phyloP scores from a whole-genome alignment of 164 flowering plant species.

The Cinnamomum chago region DNA sequence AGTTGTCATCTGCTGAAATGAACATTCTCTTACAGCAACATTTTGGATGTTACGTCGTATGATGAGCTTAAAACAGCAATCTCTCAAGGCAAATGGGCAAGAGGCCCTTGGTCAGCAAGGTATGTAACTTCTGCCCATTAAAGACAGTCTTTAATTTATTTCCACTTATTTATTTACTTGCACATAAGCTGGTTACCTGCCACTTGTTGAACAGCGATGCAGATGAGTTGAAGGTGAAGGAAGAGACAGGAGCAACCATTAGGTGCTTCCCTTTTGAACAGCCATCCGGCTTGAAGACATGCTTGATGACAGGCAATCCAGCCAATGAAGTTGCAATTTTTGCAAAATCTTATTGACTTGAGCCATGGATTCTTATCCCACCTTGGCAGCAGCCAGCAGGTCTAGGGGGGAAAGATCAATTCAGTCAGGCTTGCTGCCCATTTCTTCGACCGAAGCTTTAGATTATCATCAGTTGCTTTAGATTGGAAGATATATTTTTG shows the following conservation, averaged over 20 bases:
- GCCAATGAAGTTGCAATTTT: slow-evolving; percentile 84
- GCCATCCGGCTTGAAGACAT: slow-evolving; percentile 56
- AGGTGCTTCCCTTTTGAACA: slow-evolving; percentile 94
- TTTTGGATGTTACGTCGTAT: slow-evolving; percentile 81
- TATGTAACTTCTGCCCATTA: slow-evolving; percentile 9
- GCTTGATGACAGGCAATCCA: slow-evolving; percentile 80
- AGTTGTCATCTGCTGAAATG: background rate
- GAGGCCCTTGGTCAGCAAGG: slow-evolving; percentile 99
- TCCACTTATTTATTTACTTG: background rate
- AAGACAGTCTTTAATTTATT: background rate
- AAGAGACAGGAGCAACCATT: slow-evolving; percentile 91
- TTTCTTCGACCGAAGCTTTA: too few relatives aligned
- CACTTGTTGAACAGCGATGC: slow-evolving; percentile 45
- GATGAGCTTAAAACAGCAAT: slow-evolving; percentile 79
- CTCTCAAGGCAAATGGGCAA: slow-evolving; percentile 86
- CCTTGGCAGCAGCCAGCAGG: slow-evolving; percentile 2
- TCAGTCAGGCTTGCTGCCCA: too few relatives aligned
- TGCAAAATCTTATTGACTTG: slow-evolving; percentile 60
- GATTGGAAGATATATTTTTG: too few relatives aligned
- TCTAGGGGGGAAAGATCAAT: background rate
- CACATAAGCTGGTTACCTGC: background rate
- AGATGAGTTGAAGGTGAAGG: slow-evolving; percentile 79
- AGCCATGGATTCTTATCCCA: background rate
- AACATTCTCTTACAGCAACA: slow-evolving; percentile 48
- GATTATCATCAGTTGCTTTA: too few relatives aligned